Evolutionary conservation across 1,284 basidiomycete species (phyloP), one percentile per base, ranked within the genome.

Genomic region (Pterulicium gracile): DNA sequence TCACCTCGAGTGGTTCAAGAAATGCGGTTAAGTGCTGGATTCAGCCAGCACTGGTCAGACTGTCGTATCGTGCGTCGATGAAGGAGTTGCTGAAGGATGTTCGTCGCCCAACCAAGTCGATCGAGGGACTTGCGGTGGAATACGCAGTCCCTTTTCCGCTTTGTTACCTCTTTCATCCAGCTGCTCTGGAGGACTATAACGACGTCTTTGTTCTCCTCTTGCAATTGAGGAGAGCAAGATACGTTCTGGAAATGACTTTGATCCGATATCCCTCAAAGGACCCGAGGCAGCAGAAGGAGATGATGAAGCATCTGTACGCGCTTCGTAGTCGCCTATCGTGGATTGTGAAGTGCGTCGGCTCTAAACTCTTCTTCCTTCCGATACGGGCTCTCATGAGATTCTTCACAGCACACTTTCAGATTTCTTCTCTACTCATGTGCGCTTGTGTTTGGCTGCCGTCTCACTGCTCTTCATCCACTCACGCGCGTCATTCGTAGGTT

Each of bases 131-230:
- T 3, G 61, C 69, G 2, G 64, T 87, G 22, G 86, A 88, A 64
- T 91, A 90, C 52, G 75, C 81, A 14, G 72, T 84, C 0, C 85
- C 89, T 1, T 91, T 90, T 57, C 89, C 89, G 0, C 61, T 92
- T 50, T 81, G 80, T 0, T 90, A 89, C 55, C 70, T 91, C 41
- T 87, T 90, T 57, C 76, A 77, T 1, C 74, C 81, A 1, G 66
- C 64, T 2, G 67, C 72, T 2, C 62, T 84, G 43, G 71, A 75
- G 51, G 61, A 69, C 0, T 90, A 91, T 51, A 73, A 77, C 23
- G 73, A 80, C 15, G 68, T 91, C 17, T 88, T 92, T 54, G 68
- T 77, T n/a, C 81, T 90, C 52, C 58, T 93, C 40, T 62, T 91
- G 23, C 86, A 90, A 56, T 70, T 92, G 23, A 69, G 79, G 40